These are phyloP conservation scores for Trichoderma sp. DNA, from an alignment of 2,329 filamentous ascomycete species.

Conservation along the genomic window DNA sequence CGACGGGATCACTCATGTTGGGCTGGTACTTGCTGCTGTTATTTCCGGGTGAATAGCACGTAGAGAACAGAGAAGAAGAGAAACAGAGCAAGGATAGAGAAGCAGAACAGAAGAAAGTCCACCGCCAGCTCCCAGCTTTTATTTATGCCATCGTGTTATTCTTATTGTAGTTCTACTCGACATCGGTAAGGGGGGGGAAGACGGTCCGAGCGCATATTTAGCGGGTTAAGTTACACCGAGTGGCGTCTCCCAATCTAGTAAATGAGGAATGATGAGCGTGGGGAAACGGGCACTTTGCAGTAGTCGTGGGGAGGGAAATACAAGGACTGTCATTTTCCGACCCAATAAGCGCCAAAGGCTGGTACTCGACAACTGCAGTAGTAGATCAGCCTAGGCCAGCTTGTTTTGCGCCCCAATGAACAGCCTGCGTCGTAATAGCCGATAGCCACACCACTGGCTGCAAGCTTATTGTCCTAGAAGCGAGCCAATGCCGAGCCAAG, in stretches of 20 bases:
- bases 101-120: background rate
- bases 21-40: background rate
- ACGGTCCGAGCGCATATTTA: background rate
- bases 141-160: background rate
- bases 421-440: background rate
- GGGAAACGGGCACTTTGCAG: background rate
- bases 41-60: background rate
- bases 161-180: background rate
- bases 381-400: background rate
- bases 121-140: background rate
- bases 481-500: conserved; percentile 5
- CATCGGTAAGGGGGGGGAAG: background rate
- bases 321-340: background rate
- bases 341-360: background rate
- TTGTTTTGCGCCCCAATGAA: conserved; percentile 5
- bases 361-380: background rate
- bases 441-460: background rate
- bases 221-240: conserved; percentile 4
- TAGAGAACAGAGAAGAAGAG: background rate
- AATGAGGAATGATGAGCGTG: background rate
- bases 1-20: background rate
- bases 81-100: background rate
- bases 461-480: background rate
- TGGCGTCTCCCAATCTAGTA: background rate
- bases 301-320: background rate